Percentiles rank a stretch among this genome's conserved stretches.
These are phyloP conservation scores for Casuarina glauca DNA, from an alignment of 306 rosid genomes.

Conservation along the genomic window DNA sequence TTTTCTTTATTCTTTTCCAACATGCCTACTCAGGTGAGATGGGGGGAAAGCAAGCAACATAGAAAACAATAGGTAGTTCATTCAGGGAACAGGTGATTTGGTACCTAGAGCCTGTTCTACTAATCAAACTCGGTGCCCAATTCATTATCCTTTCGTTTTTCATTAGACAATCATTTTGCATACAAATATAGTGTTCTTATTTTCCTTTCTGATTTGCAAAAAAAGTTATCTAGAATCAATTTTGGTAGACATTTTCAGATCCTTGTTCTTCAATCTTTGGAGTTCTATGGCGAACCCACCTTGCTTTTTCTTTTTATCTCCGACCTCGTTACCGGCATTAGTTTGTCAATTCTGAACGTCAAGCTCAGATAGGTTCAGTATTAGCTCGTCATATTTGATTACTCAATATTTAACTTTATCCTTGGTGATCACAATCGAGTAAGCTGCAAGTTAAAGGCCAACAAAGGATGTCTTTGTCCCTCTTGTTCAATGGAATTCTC, in stretches of 20 bases:
- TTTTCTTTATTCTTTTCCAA: neutral
- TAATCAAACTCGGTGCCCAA: neutral
- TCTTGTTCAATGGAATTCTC: neutral
- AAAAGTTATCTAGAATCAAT: neutral
- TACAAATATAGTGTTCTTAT: neutral
- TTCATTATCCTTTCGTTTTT: conserved; percentile 6
- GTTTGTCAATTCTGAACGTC: neutral
- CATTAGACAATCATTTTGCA: neutral
- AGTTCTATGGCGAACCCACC: neutral
- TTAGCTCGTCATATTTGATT: neutral
- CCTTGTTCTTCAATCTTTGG: neutral
- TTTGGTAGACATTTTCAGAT: neutral
- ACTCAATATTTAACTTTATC: no score
- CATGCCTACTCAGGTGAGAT: neutral
- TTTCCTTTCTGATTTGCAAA: neutral
- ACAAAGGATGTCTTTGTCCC: neutral
- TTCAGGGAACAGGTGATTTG: neutral
- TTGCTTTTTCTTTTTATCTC: neutral
- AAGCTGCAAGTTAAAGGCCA: neutral
- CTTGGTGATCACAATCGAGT: neutral
- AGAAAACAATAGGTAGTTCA: neutral
- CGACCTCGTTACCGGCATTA: neutral
- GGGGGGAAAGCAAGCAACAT: neutral
- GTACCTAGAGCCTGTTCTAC: neutral
- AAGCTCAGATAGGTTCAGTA: neutral